Base-by-base conservation (phyloP, 352 stramenopile species). In the Pythium phragmitis region DNA sequence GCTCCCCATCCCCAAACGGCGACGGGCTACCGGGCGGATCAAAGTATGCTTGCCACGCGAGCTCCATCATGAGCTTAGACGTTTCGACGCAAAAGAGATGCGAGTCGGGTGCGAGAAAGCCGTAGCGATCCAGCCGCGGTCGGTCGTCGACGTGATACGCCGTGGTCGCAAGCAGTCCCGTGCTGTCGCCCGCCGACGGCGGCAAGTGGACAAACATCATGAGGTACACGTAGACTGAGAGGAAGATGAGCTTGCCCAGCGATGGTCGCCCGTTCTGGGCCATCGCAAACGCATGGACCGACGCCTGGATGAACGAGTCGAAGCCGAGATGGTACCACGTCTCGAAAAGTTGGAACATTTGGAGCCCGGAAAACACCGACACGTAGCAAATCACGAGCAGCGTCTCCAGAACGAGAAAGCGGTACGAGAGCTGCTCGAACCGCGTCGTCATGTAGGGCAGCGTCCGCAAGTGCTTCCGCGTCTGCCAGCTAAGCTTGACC, bases 71-170 rank as follows among this genome's bases (percentile, higher is more conserved):
- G 82, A 82, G 94, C 30, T 75, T 75, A 16, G 88, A 80, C 2
- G 88, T 93, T 72, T 96, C 85, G 28, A 96, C 85, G 56, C 88
- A 96, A 64, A 96, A 96, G 13, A 96, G 66, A 60, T 89, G 87
- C 9, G 81, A 88, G 49, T 92, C 78, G 2, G 84, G 69, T 4
- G 79, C 79, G 2, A 89, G 63, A 37, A 87, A 89, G 30, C 80
- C 80, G 19, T 88, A 89, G 14, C 72, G 73, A 39, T 91, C 79
- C 21, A 87, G 56, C 14, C 77, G 74, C 50, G 82, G 78, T 23
- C 74, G 76, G 45, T 92, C 81, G 53, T 92, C 69, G 12, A 93
- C 74, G 37, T 92, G 78, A 42, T 89, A 91, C 19, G 82, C 79
- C n/a, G 85, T 92, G 3, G 84, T 85, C 13, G 61, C 69, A 3